A percentile compares a stretch with the other conserved stretches of the same genome.
These are phyloP conservation scores for Boehmeria nivea DNA, from an alignment of 306 rosid genomes.

Conservation along the genomic window DNA sequence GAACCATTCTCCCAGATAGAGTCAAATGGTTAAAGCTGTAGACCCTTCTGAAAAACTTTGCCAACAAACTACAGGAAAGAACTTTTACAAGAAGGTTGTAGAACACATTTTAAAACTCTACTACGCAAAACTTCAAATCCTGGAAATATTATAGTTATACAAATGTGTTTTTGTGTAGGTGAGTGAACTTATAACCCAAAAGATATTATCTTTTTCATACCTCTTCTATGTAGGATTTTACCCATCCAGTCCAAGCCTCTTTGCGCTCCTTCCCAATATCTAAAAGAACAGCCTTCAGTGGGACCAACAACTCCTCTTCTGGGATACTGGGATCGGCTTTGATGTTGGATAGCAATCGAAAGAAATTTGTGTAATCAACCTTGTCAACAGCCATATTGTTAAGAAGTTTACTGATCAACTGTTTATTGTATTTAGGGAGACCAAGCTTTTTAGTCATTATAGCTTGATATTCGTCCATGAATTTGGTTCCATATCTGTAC, in stretches of 20 bases:
- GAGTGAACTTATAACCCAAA: not conserved
- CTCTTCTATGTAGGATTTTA: constrained; percentile 75
- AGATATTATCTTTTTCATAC: constrained; percentile 29
- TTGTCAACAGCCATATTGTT: constrained; percentile 94
- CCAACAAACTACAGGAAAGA: not conserved
- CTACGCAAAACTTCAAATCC: not conserved
- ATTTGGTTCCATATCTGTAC: constrained; percentile 78
- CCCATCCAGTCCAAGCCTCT: constrained; percentile 93
- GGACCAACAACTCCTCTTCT: constrained; percentile 73
- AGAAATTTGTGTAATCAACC: constrained; percentile 95
- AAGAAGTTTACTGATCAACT: constrained; percentile 81
- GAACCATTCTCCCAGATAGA: too few relatives aligned
- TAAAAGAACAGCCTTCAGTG: constrained; percentile 77
- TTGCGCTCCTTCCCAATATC: constrained; percentile 97
- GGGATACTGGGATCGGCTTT: constrained; percentile 76
- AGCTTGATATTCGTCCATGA: constrained; percentile 95
- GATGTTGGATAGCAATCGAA: constrained; percentile 70
- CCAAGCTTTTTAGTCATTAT: constrained; percentile 96
- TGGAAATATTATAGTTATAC: not conserved
- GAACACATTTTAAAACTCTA: not conserved
- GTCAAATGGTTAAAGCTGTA: too few relatives aligned
- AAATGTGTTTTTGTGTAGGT: not conserved
- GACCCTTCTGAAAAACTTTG: not conserved
- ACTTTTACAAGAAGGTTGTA: not conserved
- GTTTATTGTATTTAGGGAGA: constrained; percentile 84